Conservation (phyloP, 306 rosid species). For the Malus asiatica region DNA sequence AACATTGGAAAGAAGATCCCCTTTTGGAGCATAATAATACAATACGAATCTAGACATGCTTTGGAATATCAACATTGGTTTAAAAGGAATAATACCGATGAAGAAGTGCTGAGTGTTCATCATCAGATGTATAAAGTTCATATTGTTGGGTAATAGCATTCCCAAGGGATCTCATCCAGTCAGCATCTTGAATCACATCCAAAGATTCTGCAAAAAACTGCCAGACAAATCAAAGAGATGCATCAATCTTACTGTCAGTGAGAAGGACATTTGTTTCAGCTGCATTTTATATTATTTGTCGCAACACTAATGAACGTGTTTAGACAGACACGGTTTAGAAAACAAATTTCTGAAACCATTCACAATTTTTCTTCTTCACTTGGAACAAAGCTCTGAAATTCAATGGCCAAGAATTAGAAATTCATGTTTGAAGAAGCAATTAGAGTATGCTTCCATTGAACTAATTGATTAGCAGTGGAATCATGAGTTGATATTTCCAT, state of each 20-base stretch:
- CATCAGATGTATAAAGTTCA: slow-evolving; percentile 81
- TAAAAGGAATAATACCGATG: slow-evolving; percentile 59
- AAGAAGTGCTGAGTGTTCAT: slow-evolving; percentile 90
- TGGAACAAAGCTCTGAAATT: background rate
- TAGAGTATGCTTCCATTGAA: background rate
- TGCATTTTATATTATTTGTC: no score
- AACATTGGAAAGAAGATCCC: background rate
- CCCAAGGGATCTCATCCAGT: slow-evolving; percentile 89
- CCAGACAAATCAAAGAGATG: slow-evolving; percentile 29
- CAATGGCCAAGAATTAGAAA: background rate
- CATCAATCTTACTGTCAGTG: background rate
- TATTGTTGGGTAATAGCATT: slow-evolving; percentile 76
- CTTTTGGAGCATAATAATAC: background rate
- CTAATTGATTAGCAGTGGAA: background rate
- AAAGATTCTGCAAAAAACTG: slow-evolving; percentile 97
- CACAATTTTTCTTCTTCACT: background rate
- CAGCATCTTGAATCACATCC: slow-evolving; percentile 83
- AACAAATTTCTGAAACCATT: background rate
- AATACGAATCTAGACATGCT: slow-evolving; percentile 5
- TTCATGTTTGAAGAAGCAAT: background rate
- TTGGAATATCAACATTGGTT: slow-evolving; percentile 12
- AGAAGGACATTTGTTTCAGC: no score
- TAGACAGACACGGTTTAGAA: background rate
- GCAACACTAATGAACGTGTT: no score
- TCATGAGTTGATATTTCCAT: background rate